Evolutionary conservation across 164 flowering plant species (phyloP), one percentile per base, ranked within the genome.

Genomic region (Stephania japonica): DNA sequence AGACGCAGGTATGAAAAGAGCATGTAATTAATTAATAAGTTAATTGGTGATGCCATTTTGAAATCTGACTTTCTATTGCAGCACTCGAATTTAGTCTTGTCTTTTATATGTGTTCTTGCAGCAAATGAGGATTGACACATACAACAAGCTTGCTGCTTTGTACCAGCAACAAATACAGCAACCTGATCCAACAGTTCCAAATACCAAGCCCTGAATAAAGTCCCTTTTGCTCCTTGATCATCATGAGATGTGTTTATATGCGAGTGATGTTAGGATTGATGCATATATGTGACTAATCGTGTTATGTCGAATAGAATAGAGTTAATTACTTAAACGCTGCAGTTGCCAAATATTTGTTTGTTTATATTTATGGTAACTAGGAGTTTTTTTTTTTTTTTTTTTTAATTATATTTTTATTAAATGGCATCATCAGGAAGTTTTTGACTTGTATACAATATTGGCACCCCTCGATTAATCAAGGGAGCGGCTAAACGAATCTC

Each of bases 71-170:
- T 2, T 24, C 23, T 59, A 9, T 59, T 19, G 25, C 42, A 16
- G 53, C 53, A 4, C 49, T 23, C 7, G 13, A 42, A 67, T 3
- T 24, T 44, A 44, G 14, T 43, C 0, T 21, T 71, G n/a, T n/a
- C n/a, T 8, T 42, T 68, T 65, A 42, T 68, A 16, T 41, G 6
- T 16, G 38, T 6, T 5, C 13, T 73, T 81, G 86, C 91, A 90
- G 93, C 86, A 93, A 1, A 86, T 85, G 89, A 88, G 80, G 3
- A 79, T 88, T 89, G 94, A 91, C 8, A 83, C 87, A 25, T 89
- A 86, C 73, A 82, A 80, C 74, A 82, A 86, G 78, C 84, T 90
- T 87, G 93, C 89, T 0, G 85, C 91, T 5, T 67, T 88, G 82
- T 86, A 79, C 68, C 90, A 87, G 70, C 91, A 87, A 70, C 91